A percentile compares a stretch with the other conserved stretches of the same genome.
These are phyloP conservation scores for Ichthyophthirius multifiliis DNA, from an alignment of 169 alveolate genomes.

Conservation along the genomic window DNA sequence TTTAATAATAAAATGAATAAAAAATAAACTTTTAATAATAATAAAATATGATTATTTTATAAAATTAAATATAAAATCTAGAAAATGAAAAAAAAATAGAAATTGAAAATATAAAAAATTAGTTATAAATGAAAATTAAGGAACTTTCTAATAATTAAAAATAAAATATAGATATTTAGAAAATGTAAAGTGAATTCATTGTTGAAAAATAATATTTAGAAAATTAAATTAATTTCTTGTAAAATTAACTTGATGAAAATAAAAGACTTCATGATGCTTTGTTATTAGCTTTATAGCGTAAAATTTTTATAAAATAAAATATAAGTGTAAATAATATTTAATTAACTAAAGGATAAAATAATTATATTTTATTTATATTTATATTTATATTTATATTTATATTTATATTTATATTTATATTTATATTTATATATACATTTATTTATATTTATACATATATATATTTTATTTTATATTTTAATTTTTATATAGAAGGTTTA, in stretches of 20 bases:
- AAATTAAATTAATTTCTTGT: conserved; percentile 61
- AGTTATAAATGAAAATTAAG: conserved; percentile 40
- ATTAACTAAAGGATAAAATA: no score
- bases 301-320: no score
- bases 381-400: no score
- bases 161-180: conserved; percentile 35
- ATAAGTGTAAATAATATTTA: no score
- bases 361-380: no score
- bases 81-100: background rate
- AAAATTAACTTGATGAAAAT: conserved; percentile 73
- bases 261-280: conserved; percentile 75
- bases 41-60: background rate
- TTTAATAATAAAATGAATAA: background rate
- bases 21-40: background rate
- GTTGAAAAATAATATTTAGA: conserved; percentile 60
- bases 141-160: conserved; percentile 47
- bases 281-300: conserved; percentile 62
- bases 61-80: background rate
- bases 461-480: background rate
- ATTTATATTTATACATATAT: background rate
- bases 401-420: no score
- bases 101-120: conserved; percentile 29
- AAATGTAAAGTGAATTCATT: conserved; percentile 46
- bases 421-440: background rate
- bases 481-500: conserved; percentile 36